Evolutionary conservation across 352 stramenopile species (phyloP).

Genomic region (Phytophthora tubulina): DNA sequence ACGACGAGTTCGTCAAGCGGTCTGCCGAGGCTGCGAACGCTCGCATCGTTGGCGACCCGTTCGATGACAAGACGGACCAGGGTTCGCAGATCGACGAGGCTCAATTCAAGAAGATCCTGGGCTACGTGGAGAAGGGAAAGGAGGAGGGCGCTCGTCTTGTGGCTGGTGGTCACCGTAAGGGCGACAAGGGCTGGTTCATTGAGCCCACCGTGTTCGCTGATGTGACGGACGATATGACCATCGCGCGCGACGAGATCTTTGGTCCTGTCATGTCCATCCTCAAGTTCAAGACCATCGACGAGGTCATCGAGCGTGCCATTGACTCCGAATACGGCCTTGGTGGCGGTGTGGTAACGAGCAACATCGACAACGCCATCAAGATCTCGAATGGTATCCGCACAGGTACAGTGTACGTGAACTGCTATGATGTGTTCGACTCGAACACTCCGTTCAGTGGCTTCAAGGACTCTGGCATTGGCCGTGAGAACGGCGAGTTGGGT

Average conservation of each 20-base stretch:
- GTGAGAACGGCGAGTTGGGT: conserved; percentile 78
- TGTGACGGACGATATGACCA: conserved; percentile 61
- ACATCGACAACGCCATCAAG: conserved; percentile 84
- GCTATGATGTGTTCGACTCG: conserved; percentile 90
- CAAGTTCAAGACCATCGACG: not conserved
- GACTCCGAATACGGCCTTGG: too few species aligned
- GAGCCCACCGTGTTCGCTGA: conserved; percentile 93
- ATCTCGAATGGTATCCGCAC: conserved; percentile 89
- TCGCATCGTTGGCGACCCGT: conserved; percentile 63
- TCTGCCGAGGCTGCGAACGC: conserved; percentile 59
- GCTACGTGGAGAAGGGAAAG: conserved; percentile 76
- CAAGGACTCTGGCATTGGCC: conserved; percentile 87
- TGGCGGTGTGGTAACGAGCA: conserved; percentile 68
- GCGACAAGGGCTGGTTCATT: conserved; percentile 89
- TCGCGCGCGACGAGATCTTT: conserved; percentile 14
- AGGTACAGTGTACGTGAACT: conserved; percentile 96
- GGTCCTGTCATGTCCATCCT: conserved; percentile 19
- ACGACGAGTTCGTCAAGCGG: conserved; percentile 45
- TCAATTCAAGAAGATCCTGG: conserved; percentile 87
- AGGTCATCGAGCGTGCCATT: too few species aligned
- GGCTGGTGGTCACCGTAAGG: conserved; percentile 77
- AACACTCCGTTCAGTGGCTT: conserved; percentile 88
- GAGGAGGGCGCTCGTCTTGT: conserved; percentile 84
- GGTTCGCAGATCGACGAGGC: conserved; percentile 69
- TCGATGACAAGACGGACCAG: conserved; percentile 48